Evolutionary conservation across 768 basidiomycete species (phyloP), one percentile per base, ranked within the genome.

Genomic region (Hemileccinum rubropunctum): DNA sequence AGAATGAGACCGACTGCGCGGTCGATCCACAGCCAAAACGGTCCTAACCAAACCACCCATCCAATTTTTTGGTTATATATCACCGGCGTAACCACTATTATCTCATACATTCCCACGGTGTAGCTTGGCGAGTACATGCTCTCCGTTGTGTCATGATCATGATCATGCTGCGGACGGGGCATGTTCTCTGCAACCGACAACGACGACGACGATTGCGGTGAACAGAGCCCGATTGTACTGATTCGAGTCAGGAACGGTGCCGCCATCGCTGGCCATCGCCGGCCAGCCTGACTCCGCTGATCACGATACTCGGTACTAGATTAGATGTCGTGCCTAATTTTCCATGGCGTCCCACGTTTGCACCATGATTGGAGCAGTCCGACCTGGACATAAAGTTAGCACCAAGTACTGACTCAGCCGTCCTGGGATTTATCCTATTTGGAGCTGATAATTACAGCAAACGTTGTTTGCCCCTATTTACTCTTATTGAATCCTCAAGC

Each of bases 11-110:
- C 74, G 72, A 73, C 74, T 70, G 67, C 61, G 63, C 61, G 60
- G 72, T 75, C 74, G 73, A 75, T 74, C 73, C 74, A 70, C 66
- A 69, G 68, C 67, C 67, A 62, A 64, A 61, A 67, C 66, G 53
- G 62, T 54, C 57, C 58, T 67, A 43, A 45, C 38, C 17, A 57
- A 58, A 38, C 35, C 28, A n/a, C 28, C 18, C 23, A 15, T 15
- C 47, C 32, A 17, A 41, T 62, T 66, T 65, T 68, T 62, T 30
- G 38, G 23, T 47, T 68, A 60, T 58, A 68, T 62, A 66, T 33
- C 28, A 23, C 21, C 41, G 13, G 26, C 6, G 43, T 27, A 47
- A 42, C 49, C 1, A 32, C 1, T 18, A 39, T 68, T 68, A 68
- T 54, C 41, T 70, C 34, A 68, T 50, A 0, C 15, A 36, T 55